phyloP scores from a whole-genome alignment of 495 filamentous ascomycete genomes.

The Lepraria neglecta region DNA sequence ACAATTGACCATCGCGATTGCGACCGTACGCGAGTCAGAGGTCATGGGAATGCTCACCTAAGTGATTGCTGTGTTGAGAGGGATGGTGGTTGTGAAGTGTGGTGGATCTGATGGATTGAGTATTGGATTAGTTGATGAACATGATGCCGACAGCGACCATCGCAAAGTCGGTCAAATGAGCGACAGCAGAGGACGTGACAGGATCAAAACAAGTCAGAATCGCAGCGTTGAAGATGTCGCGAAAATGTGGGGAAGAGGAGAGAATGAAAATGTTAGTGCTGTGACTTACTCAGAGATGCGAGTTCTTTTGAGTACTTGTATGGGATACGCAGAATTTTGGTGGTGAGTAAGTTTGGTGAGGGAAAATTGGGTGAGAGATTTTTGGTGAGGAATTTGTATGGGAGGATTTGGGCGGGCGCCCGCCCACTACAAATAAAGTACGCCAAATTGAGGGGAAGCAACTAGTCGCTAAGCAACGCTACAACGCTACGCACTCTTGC shows the following conservation, averaged over 20 bases:
- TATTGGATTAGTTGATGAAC: constrained; percentile 17
- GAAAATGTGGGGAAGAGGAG: constrained; percentile 19
- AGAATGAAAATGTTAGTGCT: constrained; percentile 30
- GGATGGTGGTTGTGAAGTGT: constrained; percentile 9
- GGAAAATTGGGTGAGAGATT: constrained; percentile 57
- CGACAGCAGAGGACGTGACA: constrained; percentile 32
- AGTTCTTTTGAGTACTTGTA: constrained; percentile 29
- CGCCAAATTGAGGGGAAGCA: constrained; percentile 20
- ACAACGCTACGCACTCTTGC: constrained; percentile 18
- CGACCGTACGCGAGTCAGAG: background rate
- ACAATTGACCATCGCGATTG: constrained; percentile 3
- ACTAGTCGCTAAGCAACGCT: constrained; percentile 5
- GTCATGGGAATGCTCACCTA: constrained; percentile 14
- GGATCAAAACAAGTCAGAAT: constrained; percentile 30
- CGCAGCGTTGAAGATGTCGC: constrained; percentile 21
- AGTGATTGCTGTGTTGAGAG: background rate
- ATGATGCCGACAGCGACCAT: constrained; percentile 18
- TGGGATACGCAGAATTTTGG: constrained; percentile 34
- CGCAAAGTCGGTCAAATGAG: constrained; percentile 16
- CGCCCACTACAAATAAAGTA: constrained; percentile 17
- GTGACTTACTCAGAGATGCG: constrained; percentile 29
- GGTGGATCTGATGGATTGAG: constrained; percentile 14
- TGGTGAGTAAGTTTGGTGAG: constrained; percentile 49
- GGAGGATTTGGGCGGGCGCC: constrained; percentile 39
- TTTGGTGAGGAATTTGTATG: constrained; percentile 49